A percentile compares a stretch with the other conserved stretches of the same genome.
phyloP scores from a whole-genome alignment of 2,329 filamentous ascomycete species.

The Trichoderma sp. region DNA sequence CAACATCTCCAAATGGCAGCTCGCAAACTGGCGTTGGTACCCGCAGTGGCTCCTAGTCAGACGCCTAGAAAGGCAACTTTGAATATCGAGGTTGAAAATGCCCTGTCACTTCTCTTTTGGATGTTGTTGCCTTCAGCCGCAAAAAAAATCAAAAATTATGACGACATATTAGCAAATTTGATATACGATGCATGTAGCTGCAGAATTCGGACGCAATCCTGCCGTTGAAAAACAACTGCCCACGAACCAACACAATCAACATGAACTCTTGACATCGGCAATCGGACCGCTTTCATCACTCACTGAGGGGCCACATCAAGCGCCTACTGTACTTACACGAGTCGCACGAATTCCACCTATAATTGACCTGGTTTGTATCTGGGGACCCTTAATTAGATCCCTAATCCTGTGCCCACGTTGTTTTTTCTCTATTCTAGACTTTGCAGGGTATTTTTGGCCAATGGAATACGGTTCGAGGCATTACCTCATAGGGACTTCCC shows the following conservation, averaged over 20 bases:
- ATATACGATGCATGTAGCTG: background rate
- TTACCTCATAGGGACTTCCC: background rate
- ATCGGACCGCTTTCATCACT: background rate
- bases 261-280: background rate
- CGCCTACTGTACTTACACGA: background rate
- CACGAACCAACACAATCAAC: background rate
- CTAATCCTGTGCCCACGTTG: background rate
- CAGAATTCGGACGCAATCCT: background rate
- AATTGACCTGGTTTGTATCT: background rate
- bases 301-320: background rate
- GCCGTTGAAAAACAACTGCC: background rate
- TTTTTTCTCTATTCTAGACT: background rate
- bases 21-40: background rate
- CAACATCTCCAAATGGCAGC: constrained; percentile 8
- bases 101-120: background rate
- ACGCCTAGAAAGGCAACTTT: background rate
- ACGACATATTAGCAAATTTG: background rate
- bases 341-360: background rate
- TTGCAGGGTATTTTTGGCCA: background rate
- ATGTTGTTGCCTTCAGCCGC: background rate
- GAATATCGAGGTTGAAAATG: background rate
- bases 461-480: background rate
- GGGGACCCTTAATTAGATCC: background rate
- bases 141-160: background rate
- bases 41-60: background rate